A percentile compares a stretch with the other conserved stretches of the same genome.
Conservation (phyloP, 2,329 filamentous ascomycete species). For the Apiospora kogelbergensis region DNA sequence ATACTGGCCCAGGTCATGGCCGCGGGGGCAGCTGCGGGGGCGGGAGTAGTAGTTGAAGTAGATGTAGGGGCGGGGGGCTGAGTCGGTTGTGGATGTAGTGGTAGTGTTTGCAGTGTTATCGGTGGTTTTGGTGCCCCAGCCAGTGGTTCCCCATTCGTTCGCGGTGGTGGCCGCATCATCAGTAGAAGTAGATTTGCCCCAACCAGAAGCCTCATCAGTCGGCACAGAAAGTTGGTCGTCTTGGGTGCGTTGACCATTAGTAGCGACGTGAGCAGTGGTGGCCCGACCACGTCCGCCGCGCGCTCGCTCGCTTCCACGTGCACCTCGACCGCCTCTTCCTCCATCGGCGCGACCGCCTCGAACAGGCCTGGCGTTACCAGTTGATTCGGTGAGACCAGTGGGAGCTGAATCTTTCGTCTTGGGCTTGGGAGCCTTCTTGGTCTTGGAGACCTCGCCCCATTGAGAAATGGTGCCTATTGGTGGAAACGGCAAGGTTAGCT, state of each 20-base stretch:
- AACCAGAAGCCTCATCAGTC: conserved; percentile 67
- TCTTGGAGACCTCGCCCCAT: conserved; percentile 82
- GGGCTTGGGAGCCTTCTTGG: conserved; percentile 71
- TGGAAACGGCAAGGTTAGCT: conserved; percentile 26
- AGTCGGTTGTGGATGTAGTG: conserved; percentile 38
- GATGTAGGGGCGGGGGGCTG: conserved; percentile 36
- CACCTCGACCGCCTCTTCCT: conserved; percentile 32
- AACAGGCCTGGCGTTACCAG: conserved; percentile 47
- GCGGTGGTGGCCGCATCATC: conserved; percentile 38
- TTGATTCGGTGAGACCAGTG: conserved; percentile 51
- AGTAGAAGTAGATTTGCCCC: conserved; percentile 47
- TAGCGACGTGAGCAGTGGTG: conserved; percentile 51
- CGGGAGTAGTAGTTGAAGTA: conserved; percentile 22
- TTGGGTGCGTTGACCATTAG: conserved; percentile 63
- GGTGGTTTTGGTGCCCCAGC: conserved; percentile 29
- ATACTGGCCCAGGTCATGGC: conserved; percentile 75
- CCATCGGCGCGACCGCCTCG: conserved; percentile 59
- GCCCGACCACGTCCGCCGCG: conserved; percentile 67
- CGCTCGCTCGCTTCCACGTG: conserved; percentile 55
- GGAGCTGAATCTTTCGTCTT: conserved; percentile 66
- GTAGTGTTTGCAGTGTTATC: conserved; percentile 34
- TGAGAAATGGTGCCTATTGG: conserved; percentile 71
- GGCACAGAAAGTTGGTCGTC: conserved; percentile 62
- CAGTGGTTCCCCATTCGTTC: conserved; percentile 45
- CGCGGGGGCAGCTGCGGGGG: conserved; percentile 24